phyloP scores from a whole-genome alignment of 2,329 filamentous ascomycete genomes.

The Neocatenulostroma microsporum region DNA sequence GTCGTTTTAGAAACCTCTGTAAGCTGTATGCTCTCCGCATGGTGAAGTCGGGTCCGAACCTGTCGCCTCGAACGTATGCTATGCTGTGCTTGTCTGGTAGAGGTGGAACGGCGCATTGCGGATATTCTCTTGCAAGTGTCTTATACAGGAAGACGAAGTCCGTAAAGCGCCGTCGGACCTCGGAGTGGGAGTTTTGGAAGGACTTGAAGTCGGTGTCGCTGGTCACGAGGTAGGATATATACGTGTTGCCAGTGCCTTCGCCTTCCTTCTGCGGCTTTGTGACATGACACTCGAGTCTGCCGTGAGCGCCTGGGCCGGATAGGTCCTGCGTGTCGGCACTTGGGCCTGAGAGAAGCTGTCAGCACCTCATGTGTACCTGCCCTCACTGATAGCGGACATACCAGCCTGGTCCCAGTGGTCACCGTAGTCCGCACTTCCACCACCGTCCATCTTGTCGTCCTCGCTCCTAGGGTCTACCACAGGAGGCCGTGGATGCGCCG shows the following conservation, averaged over 20 bases:
- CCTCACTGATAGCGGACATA: too few species aligned
- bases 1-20: constrained; percentile 78
- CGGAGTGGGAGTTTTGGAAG: constrained; percentile 73
- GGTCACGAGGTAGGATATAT: constrained; percentile 89
- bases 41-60: constrained; percentile 91
- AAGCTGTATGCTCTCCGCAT: constrained; percentile 79
- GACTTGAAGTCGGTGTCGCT: constrained; percentile 90
- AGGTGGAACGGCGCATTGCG: constrained; percentile 85
- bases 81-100: constrained; percentile 98
- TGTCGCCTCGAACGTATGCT: constrained; percentile 94
- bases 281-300: constrained; percentile 76
- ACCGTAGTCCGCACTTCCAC: constrained; percentile 65
- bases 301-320: constrained; percentile 57
- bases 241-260: constrained; percentile 91
- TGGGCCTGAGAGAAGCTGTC: too few species aligned
- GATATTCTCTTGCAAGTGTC: constrained; percentile 76
- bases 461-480: too few species aligned
- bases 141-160: constrained; percentile 98
- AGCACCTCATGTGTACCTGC: too few species aligned
- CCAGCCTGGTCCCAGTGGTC: constrained; percentile 62
- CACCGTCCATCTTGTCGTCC: too few species aligned
- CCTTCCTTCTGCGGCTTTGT: constrained; percentile 85
- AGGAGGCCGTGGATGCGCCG: not conserved
- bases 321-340: constrained; percentile 51
- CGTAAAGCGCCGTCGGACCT: constrained; percentile 84